phyloP scores from a whole-genome alignment of 169 alveolate genomes.

The Eimeria tenella region DNA sequence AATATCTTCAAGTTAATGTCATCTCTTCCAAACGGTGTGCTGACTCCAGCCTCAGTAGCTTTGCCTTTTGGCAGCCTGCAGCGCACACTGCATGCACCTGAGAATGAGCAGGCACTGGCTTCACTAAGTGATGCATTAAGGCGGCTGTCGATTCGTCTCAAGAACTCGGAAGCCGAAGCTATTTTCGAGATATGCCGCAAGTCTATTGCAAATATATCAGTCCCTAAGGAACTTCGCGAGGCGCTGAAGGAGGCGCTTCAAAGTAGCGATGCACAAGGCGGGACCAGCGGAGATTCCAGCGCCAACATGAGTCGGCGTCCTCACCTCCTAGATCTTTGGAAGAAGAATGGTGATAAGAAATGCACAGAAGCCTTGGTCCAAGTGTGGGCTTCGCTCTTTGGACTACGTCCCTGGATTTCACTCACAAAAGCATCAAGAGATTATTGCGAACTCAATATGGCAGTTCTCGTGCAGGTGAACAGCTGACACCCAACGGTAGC shows the following conservation, averaged over 20 bases:
- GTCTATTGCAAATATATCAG: slow-evolving; percentile 57
- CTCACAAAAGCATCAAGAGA: slow-evolving; percentile 80
- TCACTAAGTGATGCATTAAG: slow-evolving; percentile 66
- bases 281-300: not conserved
- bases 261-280: slow-evolving; percentile 54
- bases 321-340: slow-evolving; percentile 78
- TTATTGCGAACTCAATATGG: slow-evolving; percentile 84
- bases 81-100: slow-evolving; percentile 79
- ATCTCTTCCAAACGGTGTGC: slow-evolving; percentile 44
- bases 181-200: slow-evolving; percentile 79
- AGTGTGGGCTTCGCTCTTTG: slow-evolving; percentile 83
- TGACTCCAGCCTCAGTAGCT: slow-evolving; percentile 79
- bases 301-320: slow-evolving; percentile 57
- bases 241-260: slow-evolving; percentile 23
- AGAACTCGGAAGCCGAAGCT: slow-evolving; percentile 79
- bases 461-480: slow-evolving; percentile 81
- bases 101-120: slow-evolving; percentile 76
- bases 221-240: slow-evolving; percentile 76
- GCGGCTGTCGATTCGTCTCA: slow-evolving; percentile 72
- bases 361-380: slow-evolving; percentile 69
- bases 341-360: slow-evolving; percentile 74
- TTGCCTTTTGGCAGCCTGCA: slow-evolving; percentile 84
- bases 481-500: not conserved
- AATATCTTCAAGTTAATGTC: slow-evolving; percentile 47
- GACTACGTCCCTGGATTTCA: slow-evolving; percentile 83